Conservation (phyloP, 306 rosid species). For the cucumber (Cucumis sativus) region Cucumber_9930_V3 NC_026660.2:22007501-22008000, state of each 20-base stretch:
- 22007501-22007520: too few relatives aligned
- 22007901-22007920: conserved; percentile 7
- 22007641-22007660: too few relatives aligned
- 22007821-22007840: not conserved
- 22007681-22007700: too few relatives aligned
- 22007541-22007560: too few relatives aligned
- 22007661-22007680: too few relatives aligned
- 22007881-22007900: conserved; percentile 8
- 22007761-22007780: not conserved
- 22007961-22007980: not conserved
- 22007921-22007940: not conserved
- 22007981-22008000: conserved; percentile 19
- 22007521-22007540: too few relatives aligned
- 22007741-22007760: not conserved
- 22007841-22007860: not conserved
- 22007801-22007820: conserved; percentile 8
- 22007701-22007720: too few relatives aligned
- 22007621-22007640: too few relatives aligned
- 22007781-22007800: not conserved
- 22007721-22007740: too few relatives aligned
- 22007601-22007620: too few relatives aligned
- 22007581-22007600: too few relatives aligned
- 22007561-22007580: too few relatives aligned
- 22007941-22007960: conserved; percentile 1
- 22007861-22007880: conserved; percentile 4